These are phyloP conservation scores for Boletus sensibilis DNA, from an alignment of 768 basidiomycete genomes.

Conservation along the genomic window DNA sequence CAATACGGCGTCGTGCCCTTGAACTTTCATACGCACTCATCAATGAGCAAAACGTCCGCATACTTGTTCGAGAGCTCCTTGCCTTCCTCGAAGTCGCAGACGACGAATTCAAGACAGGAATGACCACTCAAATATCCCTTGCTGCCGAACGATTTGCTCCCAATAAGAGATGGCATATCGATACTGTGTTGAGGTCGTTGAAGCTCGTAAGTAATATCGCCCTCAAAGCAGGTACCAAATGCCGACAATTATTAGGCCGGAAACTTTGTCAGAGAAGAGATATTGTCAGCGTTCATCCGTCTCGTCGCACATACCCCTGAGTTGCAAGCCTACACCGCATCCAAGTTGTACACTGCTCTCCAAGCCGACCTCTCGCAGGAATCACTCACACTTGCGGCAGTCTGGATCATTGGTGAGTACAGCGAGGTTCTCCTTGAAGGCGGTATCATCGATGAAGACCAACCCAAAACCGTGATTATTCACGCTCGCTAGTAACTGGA, in stretches of 20 bases:
- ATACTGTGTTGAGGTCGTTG: constrained; percentile 89
- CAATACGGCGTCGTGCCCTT: constrained; percentile 93
- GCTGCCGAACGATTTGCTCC: constrained; percentile 97
- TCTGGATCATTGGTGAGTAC: constrained; percentile 97
- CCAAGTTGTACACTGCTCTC: constrained; percentile 84
- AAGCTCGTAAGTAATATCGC: constrained; percentile 68
- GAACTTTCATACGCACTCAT: constrained; percentile 97
- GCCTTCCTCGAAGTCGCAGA: constrained; percentile 98
- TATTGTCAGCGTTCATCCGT: constrained; percentile 91
- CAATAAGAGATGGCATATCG: constrained; percentile 98
- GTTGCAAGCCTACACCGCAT: constrained; percentile 91
- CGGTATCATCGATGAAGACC: constrained; percentile 78
- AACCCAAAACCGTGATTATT: constrained; percentile 58
- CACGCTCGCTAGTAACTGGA: neutral
- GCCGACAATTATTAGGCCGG: constrained; percentile 64
- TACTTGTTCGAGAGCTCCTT: constrained; percentile 88
- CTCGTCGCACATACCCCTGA: constrained; percentile 97
- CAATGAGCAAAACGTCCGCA: constrained; percentile 90
- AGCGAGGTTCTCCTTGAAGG: constrained; percentile 85
- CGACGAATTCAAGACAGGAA: constrained; percentile 96
- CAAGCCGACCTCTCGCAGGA: constrained; percentile 94
- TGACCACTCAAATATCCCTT: constrained; percentile 96
- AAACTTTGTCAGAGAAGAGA: constrained; percentile 96
- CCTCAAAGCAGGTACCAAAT: neutral
- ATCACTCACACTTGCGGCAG: constrained; percentile 86